These are phyloP conservation scores for Cokeromyces recurvatus DNA, from an alignment of 371 early-diverging fungal species.

Conservation along the genomic window DNA sequence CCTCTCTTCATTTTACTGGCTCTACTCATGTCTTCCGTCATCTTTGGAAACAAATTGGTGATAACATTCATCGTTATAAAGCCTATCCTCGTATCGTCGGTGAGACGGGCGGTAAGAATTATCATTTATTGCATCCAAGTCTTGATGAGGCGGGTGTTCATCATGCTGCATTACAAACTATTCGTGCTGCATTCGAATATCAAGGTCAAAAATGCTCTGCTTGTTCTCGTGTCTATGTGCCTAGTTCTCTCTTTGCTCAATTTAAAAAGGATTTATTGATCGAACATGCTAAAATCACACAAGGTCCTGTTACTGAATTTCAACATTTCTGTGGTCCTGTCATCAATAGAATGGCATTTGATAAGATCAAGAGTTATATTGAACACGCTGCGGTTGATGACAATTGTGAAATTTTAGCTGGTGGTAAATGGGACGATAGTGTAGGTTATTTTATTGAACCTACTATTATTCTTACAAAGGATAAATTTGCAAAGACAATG, in stretches of 20 bases:
- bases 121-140: slow-evolving; percentile 86
- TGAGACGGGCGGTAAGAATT: slow-evolving; percentile 99
- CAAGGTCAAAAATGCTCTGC: slow-evolving; percentile 98
- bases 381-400: slow-evolving; percentile 63
- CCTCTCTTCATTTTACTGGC: slow-evolving; percentile 97
- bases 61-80: slow-evolving; percentile 86
- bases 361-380: slow-evolving; percentile 89
- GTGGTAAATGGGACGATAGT: slow-evolving; percentile 79
- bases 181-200: slow-evolving; percentile 95
- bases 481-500: slow-evolving; percentile 85
- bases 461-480: slow-evolving; percentile 85
- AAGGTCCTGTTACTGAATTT: slow-evolving; percentile 82
- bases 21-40: slow-evolving; percentile 90
- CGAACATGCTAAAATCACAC: slow-evolving; percentile 73
- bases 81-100: slow-evolving; percentile 97
- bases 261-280: slow-evolving; percentile 65
- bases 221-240: slow-evolving; percentile 86
- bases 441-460: slow-evolving; percentile 92
- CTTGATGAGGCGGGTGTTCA: slow-evolving; percentile 61
- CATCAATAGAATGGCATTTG: slow-evolving; percentile 90
- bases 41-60: slow-evolving; percentile 89
- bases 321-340: slow-evolving; percentile 76
- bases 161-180: slow-evolving; percentile 68
- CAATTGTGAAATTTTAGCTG: slow-evolving; percentile 75
- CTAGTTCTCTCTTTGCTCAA: slow-evolving; percentile 76